Conservation (phyloP, 768 basidiomycete genomes). For the Tulasnella sp. region DNA sequence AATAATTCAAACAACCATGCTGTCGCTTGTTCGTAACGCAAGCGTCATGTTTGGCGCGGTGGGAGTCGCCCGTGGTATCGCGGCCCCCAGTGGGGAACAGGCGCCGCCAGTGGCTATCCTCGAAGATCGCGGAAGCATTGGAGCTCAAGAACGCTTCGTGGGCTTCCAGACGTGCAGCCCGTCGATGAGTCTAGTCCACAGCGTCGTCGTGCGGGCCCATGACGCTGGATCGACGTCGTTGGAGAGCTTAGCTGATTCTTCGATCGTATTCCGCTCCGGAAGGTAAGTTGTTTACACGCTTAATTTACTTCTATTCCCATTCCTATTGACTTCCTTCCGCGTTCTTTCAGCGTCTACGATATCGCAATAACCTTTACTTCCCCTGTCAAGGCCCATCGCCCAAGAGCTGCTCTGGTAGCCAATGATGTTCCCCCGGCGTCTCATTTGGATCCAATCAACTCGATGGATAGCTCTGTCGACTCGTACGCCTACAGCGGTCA, state of each 20-base stretch:
- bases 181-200: slow-evolving; percentile 7
- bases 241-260: background rate
- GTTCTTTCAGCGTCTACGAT: background rate
- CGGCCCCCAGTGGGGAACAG: background rate
- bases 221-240: background rate
- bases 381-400: background rate
- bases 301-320: background rate
- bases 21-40: slow-evolving; percentile 1
- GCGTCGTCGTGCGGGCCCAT: background rate
- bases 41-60: background rate
- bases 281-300: background rate
- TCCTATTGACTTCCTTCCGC: background rate
- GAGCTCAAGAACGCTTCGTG: slow-evolving; percentile 14
- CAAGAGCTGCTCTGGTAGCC: background rate
- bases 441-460: background rate
- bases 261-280: background rate
- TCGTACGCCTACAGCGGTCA: slow-evolving; percentile 10
- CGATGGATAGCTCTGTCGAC: background rate
- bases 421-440: background rate
- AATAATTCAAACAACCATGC: background rate
- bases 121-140: background rate
- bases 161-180: slow-evolving; percentile 19
- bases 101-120: background rate
- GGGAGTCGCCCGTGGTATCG: background rate
- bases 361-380: slow-evolving; percentile 6